Percentiles rank a stretch among this genome's conserved stretches.
Conservation (phyloP, 1,284 basidiomycete species). For the Pyrrhoderma lamaoense region DNA sequence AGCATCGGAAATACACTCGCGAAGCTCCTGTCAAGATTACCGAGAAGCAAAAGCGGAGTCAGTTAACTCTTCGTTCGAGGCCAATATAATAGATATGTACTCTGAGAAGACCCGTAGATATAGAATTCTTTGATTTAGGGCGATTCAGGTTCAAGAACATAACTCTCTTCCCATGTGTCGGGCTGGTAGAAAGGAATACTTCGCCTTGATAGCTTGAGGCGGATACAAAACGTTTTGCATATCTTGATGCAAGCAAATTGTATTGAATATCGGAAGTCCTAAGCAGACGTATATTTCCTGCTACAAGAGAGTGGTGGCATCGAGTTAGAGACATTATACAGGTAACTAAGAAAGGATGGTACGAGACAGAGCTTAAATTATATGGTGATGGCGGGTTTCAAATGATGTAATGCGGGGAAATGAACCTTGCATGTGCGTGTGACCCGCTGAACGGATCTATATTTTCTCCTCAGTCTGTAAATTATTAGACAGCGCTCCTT, state of each 20-base stretch:
- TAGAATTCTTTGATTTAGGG: slow-evolving; percentile 84
- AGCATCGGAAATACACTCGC: slow-evolving; percentile 60
- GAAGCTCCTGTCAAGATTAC: slow-evolving; percentile 56
- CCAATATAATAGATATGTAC: slow-evolving; percentile 30
- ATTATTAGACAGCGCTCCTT: too few species aligned
- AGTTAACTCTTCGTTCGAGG: slow-evolving; percentile 2
- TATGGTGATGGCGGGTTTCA: too few species aligned
- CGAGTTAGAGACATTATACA: too few species aligned
- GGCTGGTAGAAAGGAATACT: slow-evolving; percentile 50
- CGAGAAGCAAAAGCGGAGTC: too few species aligned
- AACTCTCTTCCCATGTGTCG: slow-evolving; percentile 41
- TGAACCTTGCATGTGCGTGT: not conserved
- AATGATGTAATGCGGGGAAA: too few species aligned
- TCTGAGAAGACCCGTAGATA: slow-evolving; percentile 68
- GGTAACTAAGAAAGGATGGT: not conserved
- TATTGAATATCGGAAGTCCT: not conserved
- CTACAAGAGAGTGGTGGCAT: too few species aligned
- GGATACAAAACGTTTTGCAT: not conserved
- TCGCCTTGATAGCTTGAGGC: slow-evolving; percentile 25
- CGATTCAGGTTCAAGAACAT: slow-evolving; percentile 71
- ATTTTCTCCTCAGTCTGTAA: too few species aligned
- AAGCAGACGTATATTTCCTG: too few species aligned
- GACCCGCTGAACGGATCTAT: not conserved
- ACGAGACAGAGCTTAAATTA: not conserved
- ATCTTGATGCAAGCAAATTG: not conserved